phyloP scores from a whole-genome alignment of 1,139 yeast species.

The Ogataea hybrid region DNA sequence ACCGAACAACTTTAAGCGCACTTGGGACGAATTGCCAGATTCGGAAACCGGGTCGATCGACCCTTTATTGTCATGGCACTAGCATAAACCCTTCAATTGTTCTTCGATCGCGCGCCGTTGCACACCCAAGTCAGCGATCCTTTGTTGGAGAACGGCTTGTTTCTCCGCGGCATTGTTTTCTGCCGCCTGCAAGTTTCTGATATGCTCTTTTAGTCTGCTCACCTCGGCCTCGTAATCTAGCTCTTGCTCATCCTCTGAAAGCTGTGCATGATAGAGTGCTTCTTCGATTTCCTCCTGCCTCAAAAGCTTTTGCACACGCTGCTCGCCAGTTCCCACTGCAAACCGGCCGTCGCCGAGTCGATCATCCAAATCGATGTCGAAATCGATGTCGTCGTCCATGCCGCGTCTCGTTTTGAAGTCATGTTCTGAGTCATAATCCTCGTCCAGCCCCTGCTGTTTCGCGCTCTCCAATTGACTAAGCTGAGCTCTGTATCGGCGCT shows the following conservation, averaged over 20 bases:
- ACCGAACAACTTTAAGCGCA: conserved; percentile 9
- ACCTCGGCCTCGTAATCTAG: conserved; percentile 5
- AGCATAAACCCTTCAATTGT: conserved; percentile 5
- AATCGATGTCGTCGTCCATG: conserved; percentile 24
- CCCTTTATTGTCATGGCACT: conserved; percentile 4
- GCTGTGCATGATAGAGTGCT: conserved; percentile 37
- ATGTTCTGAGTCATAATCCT: conserved; percentile 31
- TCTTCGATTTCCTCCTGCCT: conserved; percentile 39
- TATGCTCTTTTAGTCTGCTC: conserved; percentile 3
- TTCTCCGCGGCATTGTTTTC: conserved; percentile 1
- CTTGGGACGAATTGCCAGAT: conserved; percentile 17
- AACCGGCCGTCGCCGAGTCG: conserved; percentile 37
- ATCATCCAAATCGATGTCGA: conserved; percentile 35
- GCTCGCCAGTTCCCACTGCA: conserved; percentile 32
- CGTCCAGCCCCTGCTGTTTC: conserved; percentile 29
- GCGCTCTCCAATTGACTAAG: conserved; percentile 11
- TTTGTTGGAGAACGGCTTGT: conserved; percentile 1
- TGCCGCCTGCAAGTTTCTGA: conserved; percentile 2
- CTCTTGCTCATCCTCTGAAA: conserved; percentile 31
- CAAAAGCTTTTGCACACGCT: conserved; percentile 25
- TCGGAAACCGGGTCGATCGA: conserved; percentile 14
- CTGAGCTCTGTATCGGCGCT: conserved; percentile 21
- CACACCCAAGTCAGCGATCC: neutral
- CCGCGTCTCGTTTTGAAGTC: conserved; percentile 11
- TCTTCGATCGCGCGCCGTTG: conserved; percentile 1